Base-by-base conservation (phyloP, 352 stramenopile species). In the Poterioochromonas sp. region DNA sequence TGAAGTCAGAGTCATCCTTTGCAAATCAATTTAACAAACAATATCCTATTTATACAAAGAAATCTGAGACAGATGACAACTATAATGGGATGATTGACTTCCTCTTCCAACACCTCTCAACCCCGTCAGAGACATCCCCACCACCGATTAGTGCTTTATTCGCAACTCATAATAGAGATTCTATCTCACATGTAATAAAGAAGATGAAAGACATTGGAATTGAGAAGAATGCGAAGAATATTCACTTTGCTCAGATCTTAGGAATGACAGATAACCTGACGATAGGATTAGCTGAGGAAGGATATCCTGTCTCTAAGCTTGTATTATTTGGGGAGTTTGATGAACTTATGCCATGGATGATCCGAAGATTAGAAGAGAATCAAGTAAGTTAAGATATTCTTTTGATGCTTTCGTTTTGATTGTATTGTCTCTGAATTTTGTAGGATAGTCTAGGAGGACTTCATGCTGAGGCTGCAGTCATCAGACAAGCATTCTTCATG, bases 361-460 rank as follows among this genome's bases (percentile, higher is more conserved):
- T 68, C 11, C 58, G 58, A 68, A 68, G 58, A 26, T 68, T 68
- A 26, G 26, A 68, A 68, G 58, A 68, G 29, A 68, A 68, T 68
- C 58, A 68, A 26, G 58, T 68, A 26, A 32, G 58, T 58, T 26
- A 26, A 58, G 47, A 58, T 26, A 58, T n/a, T n/a, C n/a, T n/a
- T n/a, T n/a, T n/a, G n/a, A n/a, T n/a, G n/a, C n/a, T n/a, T n/a
- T n/a, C n/a, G n/a, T n/a, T n/a, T n/a, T n/a, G n/a, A n/a, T n/a
- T n/a, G n/a, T n/a, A n/a, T n/a, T n/a, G n/a, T n/a, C n/a, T n/a
- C n/a, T n/a, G n/a, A n/a, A n/a, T n/a, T n/a, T n/a, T n/a, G n/a
- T n/a, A n/a, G n/a, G n/a, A n/a, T n/a, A n/a, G n/a, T n/a, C n/a
- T n/a, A n/a, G n/a, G n/a, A n/a, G n/a, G n/a, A n/a, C n/a, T n/a